Base-by-base conservation (phyloP, 1,284 basidiomycete genomes). In the Papiliotrema flavescens region DNA sequence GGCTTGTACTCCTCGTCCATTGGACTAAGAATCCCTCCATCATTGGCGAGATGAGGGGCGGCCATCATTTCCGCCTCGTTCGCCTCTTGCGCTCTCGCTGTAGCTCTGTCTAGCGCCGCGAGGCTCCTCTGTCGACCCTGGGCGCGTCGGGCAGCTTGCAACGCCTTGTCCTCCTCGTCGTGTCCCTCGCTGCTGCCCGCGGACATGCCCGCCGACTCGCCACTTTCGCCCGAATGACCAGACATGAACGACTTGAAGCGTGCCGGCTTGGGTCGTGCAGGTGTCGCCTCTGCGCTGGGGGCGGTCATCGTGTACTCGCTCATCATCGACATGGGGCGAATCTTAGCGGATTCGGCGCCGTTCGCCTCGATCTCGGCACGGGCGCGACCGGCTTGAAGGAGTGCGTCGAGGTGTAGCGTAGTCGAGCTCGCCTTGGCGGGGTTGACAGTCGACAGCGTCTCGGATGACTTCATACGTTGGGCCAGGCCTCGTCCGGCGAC, bases 51-150 rank as follows among this genome's bases (percentile, higher is more conserved):
- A 47, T 41, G 19, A 24, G 3, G 44, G 20, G 23, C 45, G 42
- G 62, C 48, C 54, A 50, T 22, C 47, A 32, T 23, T 39, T 49
- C 8, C 53, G 56, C 34, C 36, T 54, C 53, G 28, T 59, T 53
- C 26, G 54, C 57, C 28, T 53, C 51, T 39, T 32, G 22, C 17
- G 55, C 59, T n/a, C 55, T 34, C 28, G 64, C 56, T 47, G 62
- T 58, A 6, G 61, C 65, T 2, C 58, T 56, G 24, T 60, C 51
- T 26, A 75, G 68, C 9, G 59, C 64, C 5, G 71, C 70, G 9
- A 76, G 54, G n/a, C 64, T 66, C 54, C 62, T 60, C 51, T 67
- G 65, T 28, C 71, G 63, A 3, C 71, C 75, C 37, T 65, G 61
- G 0, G 70, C 66, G 0, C 70, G 56, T 34, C 62, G 48, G 15